phyloP scores from a whole-genome alignment of 306 rosid genomes.

The Rosa chinensis region DNA sequence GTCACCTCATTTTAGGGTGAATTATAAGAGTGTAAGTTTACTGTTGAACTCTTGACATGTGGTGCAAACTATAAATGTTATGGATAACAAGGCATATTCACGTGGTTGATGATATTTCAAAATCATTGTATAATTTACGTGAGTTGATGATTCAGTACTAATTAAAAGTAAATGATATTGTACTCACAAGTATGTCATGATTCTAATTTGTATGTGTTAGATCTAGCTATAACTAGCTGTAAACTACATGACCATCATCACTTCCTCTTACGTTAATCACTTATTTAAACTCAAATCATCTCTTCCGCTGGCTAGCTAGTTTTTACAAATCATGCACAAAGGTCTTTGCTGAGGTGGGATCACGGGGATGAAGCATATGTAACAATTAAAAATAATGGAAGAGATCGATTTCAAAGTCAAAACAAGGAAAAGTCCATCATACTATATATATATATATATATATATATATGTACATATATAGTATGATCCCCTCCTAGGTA shows the following conservation, averaged over 20 bases:
- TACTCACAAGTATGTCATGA: no score
- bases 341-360: not conserved
- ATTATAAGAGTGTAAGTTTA: no score
- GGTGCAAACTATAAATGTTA: no score
- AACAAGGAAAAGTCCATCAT: no score
- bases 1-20: not conserved
- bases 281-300: not conserved
- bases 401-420: not conserved
- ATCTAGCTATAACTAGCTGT: not conserved
- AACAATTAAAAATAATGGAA: not conserved
- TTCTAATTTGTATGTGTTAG: not conserved
- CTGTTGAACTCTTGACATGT: no score
- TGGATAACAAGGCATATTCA: not conserved
- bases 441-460: no score
- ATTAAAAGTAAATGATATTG: no score
- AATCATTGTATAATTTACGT: not conserved
- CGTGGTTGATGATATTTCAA: not conserved
- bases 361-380: not conserved
- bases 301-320: not conserved
- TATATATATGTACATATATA: not conserved
- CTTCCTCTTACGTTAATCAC: not conserved
- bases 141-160: not conserved
- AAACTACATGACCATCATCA: not conserved
- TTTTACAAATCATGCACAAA: not conserved
- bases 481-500: not conserved